A percentile compares a stretch with the other conserved stretches of the same genome.
phyloP scores from a whole-genome alignment of 768 basidiomycete species.

The Hemileccinum impolitum region DNA sequence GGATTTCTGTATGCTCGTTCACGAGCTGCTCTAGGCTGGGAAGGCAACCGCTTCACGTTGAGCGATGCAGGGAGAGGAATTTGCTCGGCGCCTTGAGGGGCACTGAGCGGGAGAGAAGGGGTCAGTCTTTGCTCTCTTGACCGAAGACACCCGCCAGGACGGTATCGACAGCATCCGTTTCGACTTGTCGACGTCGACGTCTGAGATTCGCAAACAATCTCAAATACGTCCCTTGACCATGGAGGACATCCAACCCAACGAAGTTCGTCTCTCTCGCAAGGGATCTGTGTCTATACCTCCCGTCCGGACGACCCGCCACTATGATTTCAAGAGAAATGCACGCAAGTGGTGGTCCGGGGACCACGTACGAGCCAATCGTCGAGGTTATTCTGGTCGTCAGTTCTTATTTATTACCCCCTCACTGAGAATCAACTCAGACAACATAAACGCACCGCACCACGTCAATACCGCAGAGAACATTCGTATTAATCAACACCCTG shows the following conservation, averaged over 20 bases:
- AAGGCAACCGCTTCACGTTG: slow-evolving; percentile 9
- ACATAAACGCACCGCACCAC: neutral
- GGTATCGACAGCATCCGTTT: slow-evolving; percentile 15
- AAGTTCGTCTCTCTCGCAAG: slow-evolving; percentile 34
- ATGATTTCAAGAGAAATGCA: neutral
- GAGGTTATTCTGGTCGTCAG: slow-evolving; percentile 5
- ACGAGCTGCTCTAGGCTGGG: slow-evolving; percentile 14
- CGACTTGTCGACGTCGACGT: slow-evolving; percentile 3
- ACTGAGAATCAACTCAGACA: slow-evolving; percentile 2
- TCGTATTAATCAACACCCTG: neutral
- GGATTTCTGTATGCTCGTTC: slow-evolving; percentile 15
- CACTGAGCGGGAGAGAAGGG: slow-evolving; percentile 16
- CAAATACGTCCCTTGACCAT: slow-evolving; percentile 14
- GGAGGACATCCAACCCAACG: slow-evolving; percentile 42
- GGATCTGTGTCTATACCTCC: slow-evolving; percentile 28
- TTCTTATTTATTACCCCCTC: neutral
- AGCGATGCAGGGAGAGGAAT: slow-evolving; percentile 16
- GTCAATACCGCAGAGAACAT: neutral
- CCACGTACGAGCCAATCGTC: neutral
- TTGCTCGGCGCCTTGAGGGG: slow-evolving; percentile 27
- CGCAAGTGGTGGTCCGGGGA: slow-evolving; percentile 12
- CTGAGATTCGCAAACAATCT: slow-evolving; percentile 18
- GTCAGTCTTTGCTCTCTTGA: slow-evolving; percentile 26
- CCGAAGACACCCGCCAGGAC: neutral
- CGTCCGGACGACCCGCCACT: slow-evolving; percentile 12